Conservation (phyloP, 1,284 basidiomycete species). For the Cryptococcus sp. region DNA sequence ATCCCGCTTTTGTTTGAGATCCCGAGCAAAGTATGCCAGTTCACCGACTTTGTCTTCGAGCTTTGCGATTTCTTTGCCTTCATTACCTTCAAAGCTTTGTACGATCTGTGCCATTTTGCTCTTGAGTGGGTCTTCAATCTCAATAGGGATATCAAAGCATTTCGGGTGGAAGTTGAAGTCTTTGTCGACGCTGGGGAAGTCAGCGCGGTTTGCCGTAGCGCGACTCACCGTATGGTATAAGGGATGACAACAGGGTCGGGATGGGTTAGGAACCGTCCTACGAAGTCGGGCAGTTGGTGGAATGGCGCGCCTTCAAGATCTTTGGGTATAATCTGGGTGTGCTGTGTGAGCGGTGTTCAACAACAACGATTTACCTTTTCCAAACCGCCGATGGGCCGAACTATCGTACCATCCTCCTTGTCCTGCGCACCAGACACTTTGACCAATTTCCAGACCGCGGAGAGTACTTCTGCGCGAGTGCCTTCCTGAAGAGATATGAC, state of each 20-base stretch:
- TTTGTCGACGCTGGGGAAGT: slow-evolving; percentile 40
- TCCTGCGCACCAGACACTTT: slow-evolving; percentile 85
- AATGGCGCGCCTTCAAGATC: slow-evolving; percentile 70
- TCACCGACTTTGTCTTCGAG: slow-evolving; percentile 86
- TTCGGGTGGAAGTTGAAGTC: slow-evolving; percentile 51
- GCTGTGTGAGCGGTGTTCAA: background rate
- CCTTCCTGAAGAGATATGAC: slow-evolving; percentile 83
- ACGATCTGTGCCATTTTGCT: slow-evolving; percentile 72
- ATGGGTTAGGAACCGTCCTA: slow-evolving; percentile 75
- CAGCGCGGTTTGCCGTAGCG: background rate
- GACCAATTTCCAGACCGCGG: slow-evolving; percentile 90
- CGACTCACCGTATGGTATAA: slow-evolving; percentile 58
- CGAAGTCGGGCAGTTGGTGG: slow-evolving; percentile 79
- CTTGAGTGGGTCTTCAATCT: slow-evolving; percentile 82
- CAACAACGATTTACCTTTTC: slow-evolving; percentile 44
- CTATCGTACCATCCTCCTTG: slow-evolving; percentile 77
- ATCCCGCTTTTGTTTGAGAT: slow-evolving; percentile 79
- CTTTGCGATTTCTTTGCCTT: slow-evolving; percentile 65
- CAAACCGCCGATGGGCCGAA: slow-evolving; percentile 74
- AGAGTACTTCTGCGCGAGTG: slow-evolving; percentile 76
- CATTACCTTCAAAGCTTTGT: slow-evolving; percentile 68
- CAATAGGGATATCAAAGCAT: slow-evolving; percentile 88
- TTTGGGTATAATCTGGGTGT: slow-evolving; percentile 57
- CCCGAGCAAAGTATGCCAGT: slow-evolving; percentile 77
- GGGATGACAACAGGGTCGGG: slow-evolving; percentile 84